Percentiles rank a stretch among this genome's conserved stretches.
These are phyloP conservation scores for Trypanosoma vivax DNA, from an alignment of 208 protist species.

Conservation along the genomic window DNA sequence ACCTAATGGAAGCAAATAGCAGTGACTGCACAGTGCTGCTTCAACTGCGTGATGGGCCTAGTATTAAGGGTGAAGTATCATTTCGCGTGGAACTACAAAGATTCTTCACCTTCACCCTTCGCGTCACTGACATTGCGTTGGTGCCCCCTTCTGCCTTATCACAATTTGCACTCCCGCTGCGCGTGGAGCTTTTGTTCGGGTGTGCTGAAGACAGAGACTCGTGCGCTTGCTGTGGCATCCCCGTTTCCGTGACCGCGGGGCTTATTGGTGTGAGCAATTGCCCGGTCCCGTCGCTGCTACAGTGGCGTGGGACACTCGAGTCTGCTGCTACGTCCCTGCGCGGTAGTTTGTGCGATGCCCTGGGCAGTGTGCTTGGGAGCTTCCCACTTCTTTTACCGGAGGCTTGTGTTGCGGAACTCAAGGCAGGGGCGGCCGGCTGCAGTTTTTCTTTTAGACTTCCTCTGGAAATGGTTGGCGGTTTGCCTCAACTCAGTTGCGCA, in stretches of 20 bases:
- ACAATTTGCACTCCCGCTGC: background rate
- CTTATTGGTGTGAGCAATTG: no score
- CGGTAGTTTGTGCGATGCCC: background rate
- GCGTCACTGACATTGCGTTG: background rate
- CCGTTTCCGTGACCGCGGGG: no score
- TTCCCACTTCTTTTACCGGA: background rate
- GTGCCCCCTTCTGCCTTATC: conserved; percentile 1
- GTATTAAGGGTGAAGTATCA: conserved; percentile 5
- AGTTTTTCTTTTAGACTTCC: background rate
- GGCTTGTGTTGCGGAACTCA: background rate
- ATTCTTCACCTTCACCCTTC: background rate
- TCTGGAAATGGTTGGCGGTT: background rate
- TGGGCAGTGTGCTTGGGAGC: background rate
- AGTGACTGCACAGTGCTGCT: background rate
- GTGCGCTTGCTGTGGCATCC: background rate
- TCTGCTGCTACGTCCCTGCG: background rate
- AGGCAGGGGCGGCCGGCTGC: background rate
- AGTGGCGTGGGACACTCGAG: background rate
- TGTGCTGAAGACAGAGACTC: background rate
- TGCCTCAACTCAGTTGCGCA: background rate
- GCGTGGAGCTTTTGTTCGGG: conserved; percentile 4
- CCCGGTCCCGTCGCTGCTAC: background rate
- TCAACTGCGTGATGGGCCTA: background rate
- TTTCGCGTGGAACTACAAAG: conserved; percentile 4
- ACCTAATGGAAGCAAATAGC: background rate